A percentile compares a stretch with the other conserved stretches of the same genome.
phyloP scores from a whole-genome alignment of 2,329 filamentous ascomycete genomes.

The Hypoxylon sp. region DNA sequence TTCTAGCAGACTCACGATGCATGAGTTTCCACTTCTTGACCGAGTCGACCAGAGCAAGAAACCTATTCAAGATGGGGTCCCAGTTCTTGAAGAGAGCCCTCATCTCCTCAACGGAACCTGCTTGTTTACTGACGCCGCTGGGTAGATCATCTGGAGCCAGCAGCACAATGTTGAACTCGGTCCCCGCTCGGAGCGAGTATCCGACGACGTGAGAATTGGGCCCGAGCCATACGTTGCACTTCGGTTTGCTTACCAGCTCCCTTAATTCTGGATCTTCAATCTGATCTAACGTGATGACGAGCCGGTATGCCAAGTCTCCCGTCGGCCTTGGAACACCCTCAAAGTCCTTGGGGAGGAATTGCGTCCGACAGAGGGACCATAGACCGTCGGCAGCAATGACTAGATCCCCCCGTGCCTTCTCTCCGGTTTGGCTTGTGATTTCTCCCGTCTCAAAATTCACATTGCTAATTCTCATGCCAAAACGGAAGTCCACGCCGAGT shows the following conservation, averaged over 20 bases:
- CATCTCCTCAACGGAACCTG: conserved; percentile 72
- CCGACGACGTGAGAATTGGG: conserved; percentile 71
- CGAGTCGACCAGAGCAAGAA: conserved; percentile 63
- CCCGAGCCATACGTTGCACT: conserved; percentile 73
- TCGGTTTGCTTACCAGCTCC: conserved; percentile 64
- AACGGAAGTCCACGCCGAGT: conserved; percentile 64
- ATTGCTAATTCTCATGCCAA: conserved; percentile 61
- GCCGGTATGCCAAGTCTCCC: conserved; percentile 74
- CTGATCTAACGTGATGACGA: conserved; percentile 66
- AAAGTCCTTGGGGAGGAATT: conserved; percentile 57
- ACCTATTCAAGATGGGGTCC: conserved; percentile 68
- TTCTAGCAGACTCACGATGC: conserved; percentile 55
- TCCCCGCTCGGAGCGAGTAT: conserved; percentile 70
- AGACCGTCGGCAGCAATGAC: conserved; percentile 74
- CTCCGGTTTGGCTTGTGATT: conserved; percentile 56
- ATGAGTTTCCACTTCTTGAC: conserved; percentile 80
- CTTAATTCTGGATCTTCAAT: conserved; percentile 64
- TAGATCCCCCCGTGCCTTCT: conserved; percentile 62
- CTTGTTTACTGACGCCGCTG: conserved; percentile 61
- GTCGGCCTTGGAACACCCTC: conserved; percentile 66
- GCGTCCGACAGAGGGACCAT: conserved; percentile 68
- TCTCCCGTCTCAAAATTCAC: conserved; percentile 62
- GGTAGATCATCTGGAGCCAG: conserved; percentile 74
- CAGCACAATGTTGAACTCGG: conserved; percentile 75
- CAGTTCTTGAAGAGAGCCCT: conserved; percentile 68